A percentile compares a stretch with the other conserved stretches of the same genome.
Conservation (phyloP, 1,284 basidiomycete species). For the Paramarasmius palmivorus region DNA sequence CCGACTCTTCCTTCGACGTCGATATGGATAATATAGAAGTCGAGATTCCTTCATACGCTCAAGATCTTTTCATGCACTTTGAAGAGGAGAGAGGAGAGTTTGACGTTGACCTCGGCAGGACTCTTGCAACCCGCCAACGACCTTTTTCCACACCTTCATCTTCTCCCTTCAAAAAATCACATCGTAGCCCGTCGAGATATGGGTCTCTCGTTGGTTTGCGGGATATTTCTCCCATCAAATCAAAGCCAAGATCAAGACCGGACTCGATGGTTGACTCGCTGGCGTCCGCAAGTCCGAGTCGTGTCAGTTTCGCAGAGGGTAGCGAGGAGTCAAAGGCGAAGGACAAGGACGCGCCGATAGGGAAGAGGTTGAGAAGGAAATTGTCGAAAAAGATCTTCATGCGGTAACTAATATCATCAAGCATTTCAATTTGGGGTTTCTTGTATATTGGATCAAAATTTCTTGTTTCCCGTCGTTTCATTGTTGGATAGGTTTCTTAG, state of each 20-base stretch:
- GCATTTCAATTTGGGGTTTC: too few relatives aligned
- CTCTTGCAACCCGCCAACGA: not conserved
- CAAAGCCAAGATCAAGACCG: not conserved
- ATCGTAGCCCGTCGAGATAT: too few relatives aligned
- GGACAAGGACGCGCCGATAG: not conserved
- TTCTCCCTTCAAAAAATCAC: not conserved
- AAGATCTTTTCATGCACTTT: not conserved
- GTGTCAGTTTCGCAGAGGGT: not conserved
- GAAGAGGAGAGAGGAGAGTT: not conserved
- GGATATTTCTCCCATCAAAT: not conserved
- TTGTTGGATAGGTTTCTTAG: too few relatives aligned
- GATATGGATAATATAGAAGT: not conserved
- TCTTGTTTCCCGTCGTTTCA: too few relatives aligned
- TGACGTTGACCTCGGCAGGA: not conserved
- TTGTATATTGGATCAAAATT: too few relatives aligned
- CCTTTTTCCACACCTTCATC: not conserved
- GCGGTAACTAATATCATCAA: too few relatives aligned
- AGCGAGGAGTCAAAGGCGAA: not conserved
- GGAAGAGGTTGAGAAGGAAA: constrained; percentile 2
- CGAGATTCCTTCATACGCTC: not conserved
- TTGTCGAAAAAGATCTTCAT: not conserved
- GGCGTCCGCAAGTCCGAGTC: not conserved
- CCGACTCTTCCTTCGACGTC: not conserved
- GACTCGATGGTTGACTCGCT: not conserved
- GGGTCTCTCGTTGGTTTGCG: not conserved